A percentile compares a stretch with the other conserved stretches of the same genome.
These are phyloP conservation scores for Kuraishia cidri DNA, from an alignment of 805 yeast species.

Conservation along the genomic window DNA sequence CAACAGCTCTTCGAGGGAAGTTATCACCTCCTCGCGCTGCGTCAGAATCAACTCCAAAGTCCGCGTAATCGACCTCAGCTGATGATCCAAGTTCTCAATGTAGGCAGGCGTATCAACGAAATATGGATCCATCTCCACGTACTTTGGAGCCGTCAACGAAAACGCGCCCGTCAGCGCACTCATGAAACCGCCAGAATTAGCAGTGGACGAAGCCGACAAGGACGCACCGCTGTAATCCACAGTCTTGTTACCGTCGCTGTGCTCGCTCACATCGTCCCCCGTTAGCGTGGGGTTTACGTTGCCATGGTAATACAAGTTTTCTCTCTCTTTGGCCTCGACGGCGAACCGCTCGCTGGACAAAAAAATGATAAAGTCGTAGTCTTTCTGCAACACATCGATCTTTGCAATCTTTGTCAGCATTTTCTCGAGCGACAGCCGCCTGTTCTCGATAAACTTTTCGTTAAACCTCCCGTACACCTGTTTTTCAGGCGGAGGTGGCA, in stretches of 20 bases:
- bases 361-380: constrained; percentile 71
- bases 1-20: constrained; percentile 59
- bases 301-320: constrained; percentile 26
- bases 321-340: constrained; percentile 63
- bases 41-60: constrained; percentile 66
- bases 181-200: constrained; percentile 47
- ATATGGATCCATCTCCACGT: constrained; percentile 71
- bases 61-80: constrained; percentile 57
- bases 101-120: constrained; percentile 62
- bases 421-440: constrained; percentile 75
- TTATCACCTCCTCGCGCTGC: constrained; percentile 68
- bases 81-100: constrained; percentile 64
- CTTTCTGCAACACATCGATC: constrained; percentile 49
- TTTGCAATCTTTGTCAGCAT: constrained; percentile 73
- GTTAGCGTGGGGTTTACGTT: constrained; percentile 2
- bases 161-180: constrained; percentile 60
- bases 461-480: constrained; percentile 90
- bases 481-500: constrained; percentile 96
- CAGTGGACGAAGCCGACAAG: constrained; percentile 6
- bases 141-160: constrained; percentile 52
- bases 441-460: constrained; percentile 78
- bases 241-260: constrained; percentile 7
- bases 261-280: constrained; percentile 14
- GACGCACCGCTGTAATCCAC: constrained; percentile 17
- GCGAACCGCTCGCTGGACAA: constrained; percentile 65